Evolutionary conservation across 2,329 filamentous ascomycete genomes (phyloP), one percentile per base, ranked within the genome.

Genomic region (Fusarium pseudograminearum): DNA sequence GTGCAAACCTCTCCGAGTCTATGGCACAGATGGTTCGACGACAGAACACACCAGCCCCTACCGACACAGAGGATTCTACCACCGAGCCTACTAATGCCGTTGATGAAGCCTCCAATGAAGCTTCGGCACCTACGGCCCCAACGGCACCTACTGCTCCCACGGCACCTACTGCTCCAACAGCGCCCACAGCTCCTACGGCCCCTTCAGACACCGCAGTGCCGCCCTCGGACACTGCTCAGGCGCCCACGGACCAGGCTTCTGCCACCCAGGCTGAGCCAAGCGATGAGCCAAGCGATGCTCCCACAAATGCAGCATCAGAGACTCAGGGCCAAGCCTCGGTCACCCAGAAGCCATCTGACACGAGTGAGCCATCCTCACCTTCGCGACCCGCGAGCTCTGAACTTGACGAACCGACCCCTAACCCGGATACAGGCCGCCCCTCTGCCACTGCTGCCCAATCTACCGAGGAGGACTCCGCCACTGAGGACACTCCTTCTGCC

Each of bases 1-100:
- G 53, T 51, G 68, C 70, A 61, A 72, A 74, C 57, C 50, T 74
- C 44, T 74, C 72, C 40, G 67, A 74, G 20, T 59, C 87, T 61
- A 82, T 93, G 67, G 83, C 91, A 57, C 86, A 88, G 60, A 80
- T 93, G 59, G 91, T 87, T 38, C 89, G 88, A 78, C 86, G 90
- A 67, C 86, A 81, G 67, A 76, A 89, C 67, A 78, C 81, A 56
- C 72, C 72, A 34, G 59, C 26, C 8, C 50, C 72, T n/a, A 51
- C 61, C 48, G 53, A 64, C 36, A 63, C 65, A 44, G 51, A 30
- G n/a, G 48, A 58, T 12, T 53, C 59, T 31, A 53, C 45, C 10
- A 50, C 55, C n/a, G 56, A 53, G 11, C 54, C 69, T 11, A 67
- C 51, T 12, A 26, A 44, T 7, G 28, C 41, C 8, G 46, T 61